These are phyloP conservation scores for Phlyctochytrium planicorne DNA, from an alignment of 192 early-diverging fungal genomes.

Conservation along the genomic window DNA sequence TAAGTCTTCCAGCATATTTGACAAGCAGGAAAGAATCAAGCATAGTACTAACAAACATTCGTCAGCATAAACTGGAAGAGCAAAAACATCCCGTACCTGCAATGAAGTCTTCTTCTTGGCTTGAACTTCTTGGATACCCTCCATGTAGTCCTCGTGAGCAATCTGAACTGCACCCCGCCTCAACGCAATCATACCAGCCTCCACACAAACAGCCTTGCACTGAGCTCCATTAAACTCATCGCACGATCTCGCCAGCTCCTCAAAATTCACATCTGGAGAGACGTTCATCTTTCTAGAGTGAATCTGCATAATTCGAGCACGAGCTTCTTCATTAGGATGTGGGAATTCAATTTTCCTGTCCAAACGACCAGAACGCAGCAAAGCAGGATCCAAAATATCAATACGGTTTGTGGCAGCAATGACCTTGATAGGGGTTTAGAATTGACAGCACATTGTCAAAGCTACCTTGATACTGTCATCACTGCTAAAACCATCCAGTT, in stretches of 20 bases:
- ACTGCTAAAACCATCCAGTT: constrained; percentile 94
- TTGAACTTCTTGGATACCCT: constrained; percentile 81
- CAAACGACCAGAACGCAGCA: constrained; percentile 92
- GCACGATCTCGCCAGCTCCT: constrained; percentile 90
- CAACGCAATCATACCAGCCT: constrained; percentile 97
- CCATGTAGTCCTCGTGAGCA: constrained; percentile 97
- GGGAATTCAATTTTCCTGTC: constrained; percentile 99
- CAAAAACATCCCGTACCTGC: constrained; percentile 27
- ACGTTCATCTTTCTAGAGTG: constrained; percentile 99
- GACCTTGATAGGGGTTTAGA: constrained; percentile 78
- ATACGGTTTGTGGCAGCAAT: constrained; percentile 99
- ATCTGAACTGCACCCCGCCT: constrained; percentile 84
- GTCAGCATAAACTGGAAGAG: not conserved
- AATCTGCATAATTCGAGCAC: constrained; percentile 95
- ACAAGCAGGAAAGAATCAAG: constrained; percentile 7
- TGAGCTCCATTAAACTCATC: constrained; percentile 99
- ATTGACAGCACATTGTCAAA: constrained; percentile 6
- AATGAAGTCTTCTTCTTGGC: constrained; percentile 98
- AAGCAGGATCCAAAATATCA: constrained; percentile 94
- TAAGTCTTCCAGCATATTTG: too few relatives aligned
- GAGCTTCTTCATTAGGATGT: constrained; percentile 92
- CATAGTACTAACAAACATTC: constrained; percentile 20
- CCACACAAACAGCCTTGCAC: constrained; percentile 98
- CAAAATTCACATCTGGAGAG: constrained; percentile 91
- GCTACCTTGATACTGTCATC: constrained; percentile 94